phyloP scores from a whole-genome alignment of 2,329 filamentous ascomycete genomes.

The Microcyclospora tardicrescens region DNA sequence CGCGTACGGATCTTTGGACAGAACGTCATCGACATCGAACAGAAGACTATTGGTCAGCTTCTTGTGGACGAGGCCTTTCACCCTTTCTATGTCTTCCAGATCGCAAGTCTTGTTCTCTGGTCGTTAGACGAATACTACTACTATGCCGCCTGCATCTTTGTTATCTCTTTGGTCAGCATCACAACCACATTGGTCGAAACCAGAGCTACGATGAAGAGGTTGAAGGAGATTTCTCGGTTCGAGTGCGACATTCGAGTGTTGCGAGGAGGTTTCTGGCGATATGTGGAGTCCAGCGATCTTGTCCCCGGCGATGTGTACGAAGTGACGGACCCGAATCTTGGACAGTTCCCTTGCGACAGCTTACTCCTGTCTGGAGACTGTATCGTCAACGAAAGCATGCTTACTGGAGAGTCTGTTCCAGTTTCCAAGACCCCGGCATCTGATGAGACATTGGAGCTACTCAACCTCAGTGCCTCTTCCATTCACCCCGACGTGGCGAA shows the following conservation, averaged over 20 bases:
- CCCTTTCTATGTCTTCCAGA: slow-evolving; percentile 96
- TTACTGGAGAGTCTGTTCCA: slow-evolving; percentile 91
- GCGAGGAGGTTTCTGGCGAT: slow-evolving; percentile 89
- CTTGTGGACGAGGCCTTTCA: slow-evolving; percentile 92
- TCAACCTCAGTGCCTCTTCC: slow-evolving; percentile 70
- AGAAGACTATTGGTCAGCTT: slow-evolving; percentile 72
- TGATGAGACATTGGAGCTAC: slow-evolving; percentile 60
- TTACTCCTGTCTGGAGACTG: slow-evolving; percentile 85
- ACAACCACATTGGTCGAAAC: slow-evolving; percentile 82
- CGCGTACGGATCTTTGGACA: slow-evolving; percentile 77
- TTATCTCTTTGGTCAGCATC: slow-evolving; percentile 90
- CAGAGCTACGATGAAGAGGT: slow-evolving; percentile 75
- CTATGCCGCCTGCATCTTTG: slow-evolving; percentile 86
- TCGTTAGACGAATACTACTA: slow-evolving; percentile 96
- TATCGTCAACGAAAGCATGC: slow-evolving; percentile 98
- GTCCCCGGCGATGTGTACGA: slow-evolving; percentile 96
- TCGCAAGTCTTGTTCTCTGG: slow-evolving; percentile 88
- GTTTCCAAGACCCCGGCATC: slow-evolving; percentile 83
- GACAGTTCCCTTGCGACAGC: slow-evolving; percentile 84
- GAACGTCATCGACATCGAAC: slow-evolving; percentile 84
- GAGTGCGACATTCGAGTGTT: slow-evolving; percentile 91
- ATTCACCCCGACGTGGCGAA: slow-evolving; percentile 72
- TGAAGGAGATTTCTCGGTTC: slow-evolving; percentile 85
- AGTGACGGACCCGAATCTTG: slow-evolving; percentile 80
- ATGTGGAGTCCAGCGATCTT: slow-evolving; percentile 72